phyloP scores from a whole-genome alignment of 2,329 filamentous ascomycete genomes.

The Ophiostoma ips region DNA sequence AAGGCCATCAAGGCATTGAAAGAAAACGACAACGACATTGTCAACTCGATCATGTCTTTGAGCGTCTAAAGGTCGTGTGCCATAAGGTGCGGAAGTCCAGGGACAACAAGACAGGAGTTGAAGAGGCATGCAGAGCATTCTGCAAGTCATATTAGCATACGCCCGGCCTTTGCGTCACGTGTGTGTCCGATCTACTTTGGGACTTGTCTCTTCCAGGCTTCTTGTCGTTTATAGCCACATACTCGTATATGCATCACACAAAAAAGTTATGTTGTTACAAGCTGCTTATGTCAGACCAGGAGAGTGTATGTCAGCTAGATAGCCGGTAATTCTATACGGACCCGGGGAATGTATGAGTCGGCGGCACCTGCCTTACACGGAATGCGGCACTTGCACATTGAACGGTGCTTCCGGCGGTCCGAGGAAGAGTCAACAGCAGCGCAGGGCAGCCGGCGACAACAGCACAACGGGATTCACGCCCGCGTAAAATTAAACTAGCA shows the following conservation, averaged over 20 bases:
- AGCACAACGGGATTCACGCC: background rate
- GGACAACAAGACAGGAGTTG: too few relatives aligned
- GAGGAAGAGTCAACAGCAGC: too few relatives aligned
- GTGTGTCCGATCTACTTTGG: background rate
- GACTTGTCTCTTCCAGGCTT: background rate
- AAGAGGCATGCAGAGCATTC: too few relatives aligned
- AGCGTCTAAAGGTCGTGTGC: conserved; percentile 47
- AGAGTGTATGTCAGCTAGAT: background rate
- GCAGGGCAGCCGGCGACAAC: background rate
- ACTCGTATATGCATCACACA: background rate
- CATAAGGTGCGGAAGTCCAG: background rate
- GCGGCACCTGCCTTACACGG: too few relatives aligned
- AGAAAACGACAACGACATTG: conserved; percentile 99
- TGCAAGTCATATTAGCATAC: too few relatives aligned
- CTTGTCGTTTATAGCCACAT: background rate
- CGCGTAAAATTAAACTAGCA: too few relatives aligned
- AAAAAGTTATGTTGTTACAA: conserved; percentile 2
- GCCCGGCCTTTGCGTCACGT: too few relatives aligned
- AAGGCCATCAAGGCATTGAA: conserved; percentile 97
- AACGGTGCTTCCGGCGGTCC: conserved; percentile 8
- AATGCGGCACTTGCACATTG: too few relatives aligned
- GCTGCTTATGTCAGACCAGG: background rate
- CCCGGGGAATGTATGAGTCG: too few relatives aligned
- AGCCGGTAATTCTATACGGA: too few relatives aligned
- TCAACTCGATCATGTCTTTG: conserved; percentile 99